Evolutionary conservation across 1,284 basidiomycete species (phyloP).

Genomic region (Termitomyces sp.): DNA sequence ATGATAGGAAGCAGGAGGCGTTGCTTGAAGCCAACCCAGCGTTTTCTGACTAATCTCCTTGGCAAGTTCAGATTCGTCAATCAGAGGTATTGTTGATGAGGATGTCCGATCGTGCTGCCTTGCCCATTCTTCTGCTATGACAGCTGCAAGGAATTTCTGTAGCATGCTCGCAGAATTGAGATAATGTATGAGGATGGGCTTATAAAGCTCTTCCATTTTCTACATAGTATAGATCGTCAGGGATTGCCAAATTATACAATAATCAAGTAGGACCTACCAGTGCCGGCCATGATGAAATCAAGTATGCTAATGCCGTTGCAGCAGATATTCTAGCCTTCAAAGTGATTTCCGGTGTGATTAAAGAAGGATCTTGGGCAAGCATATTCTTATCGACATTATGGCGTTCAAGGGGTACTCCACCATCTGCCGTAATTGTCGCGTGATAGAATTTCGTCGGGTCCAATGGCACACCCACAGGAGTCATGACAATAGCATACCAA

Average conservation of each 20-base stretch:
- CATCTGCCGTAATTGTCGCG: conserved; percentile 45
- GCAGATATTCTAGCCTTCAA: conserved; percentile 81
- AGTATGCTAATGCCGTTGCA: conserved; percentile 74
- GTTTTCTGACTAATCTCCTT: conserved; percentile 63
- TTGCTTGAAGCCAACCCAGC: conserved; percentile 69
- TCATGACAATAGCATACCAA: conserved; percentile 90
- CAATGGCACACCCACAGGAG: conserved; percentile 82
- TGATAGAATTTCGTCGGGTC: conserved; percentile 72
- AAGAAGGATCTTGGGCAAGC: conserved; percentile 84
- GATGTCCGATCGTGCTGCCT: conserved; percentile 39
- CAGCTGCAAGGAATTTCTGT: conserved; percentile 81
- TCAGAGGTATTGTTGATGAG: conserved; percentile 35
- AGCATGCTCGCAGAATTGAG: conserved; percentile 87
- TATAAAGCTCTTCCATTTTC: conserved; percentile 57
- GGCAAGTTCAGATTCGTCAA: conserved; percentile 57
- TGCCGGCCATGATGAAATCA: conserved; percentile 66
- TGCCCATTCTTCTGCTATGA: conserved; percentile 94
- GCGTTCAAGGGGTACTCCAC: conserved; percentile 50
- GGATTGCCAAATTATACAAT: conserved; percentile 10
- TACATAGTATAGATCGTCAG: conserved; percentile 22
- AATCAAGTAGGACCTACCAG: conserved; percentile 36
- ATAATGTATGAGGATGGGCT: conserved; percentile 72
- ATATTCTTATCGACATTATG: conserved; percentile 98
- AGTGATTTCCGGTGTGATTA: conserved; percentile 78
- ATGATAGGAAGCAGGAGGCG: conserved; percentile 79